Percentiles rank a stretch among this genome's conserved stretches.
Evolutionary conservation across 2,329 filamentous ascomycete species (phyloP).

Genomic region (Escovopsis sp.): DNA sequence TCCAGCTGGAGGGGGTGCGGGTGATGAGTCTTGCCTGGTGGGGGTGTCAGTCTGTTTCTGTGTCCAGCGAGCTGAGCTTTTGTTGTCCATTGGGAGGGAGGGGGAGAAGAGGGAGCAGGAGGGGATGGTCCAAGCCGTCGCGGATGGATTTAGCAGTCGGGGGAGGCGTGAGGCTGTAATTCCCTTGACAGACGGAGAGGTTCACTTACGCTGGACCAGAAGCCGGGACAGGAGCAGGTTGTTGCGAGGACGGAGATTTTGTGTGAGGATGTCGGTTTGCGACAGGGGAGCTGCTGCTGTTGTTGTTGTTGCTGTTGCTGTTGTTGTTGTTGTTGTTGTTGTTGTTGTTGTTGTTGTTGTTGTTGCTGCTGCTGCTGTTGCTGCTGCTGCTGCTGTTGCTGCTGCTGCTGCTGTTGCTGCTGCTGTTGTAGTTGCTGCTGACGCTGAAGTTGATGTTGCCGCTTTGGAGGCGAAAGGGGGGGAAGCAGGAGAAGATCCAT

Average conservation of each 20-base stretch:
- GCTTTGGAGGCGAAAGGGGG: too few relatives aligned
- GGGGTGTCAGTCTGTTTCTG: too few relatives aligned
- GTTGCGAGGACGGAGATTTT: slow-evolving; percentile 1
- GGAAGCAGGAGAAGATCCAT: too few relatives aligned
- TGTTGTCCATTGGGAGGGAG: too few relatives aligned
- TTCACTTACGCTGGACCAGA: neutral
- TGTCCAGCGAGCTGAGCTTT: too few relatives aligned
- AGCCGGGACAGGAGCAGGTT: slow-evolving; percentile 4
- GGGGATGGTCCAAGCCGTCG: slow-evolving; percentile 1
- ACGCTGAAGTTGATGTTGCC: neutral
- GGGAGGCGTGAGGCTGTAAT: too few relatives aligned
- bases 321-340: too few relatives aligned
- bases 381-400: neutral
- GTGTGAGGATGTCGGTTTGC: neutral
- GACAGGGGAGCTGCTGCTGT: too few relatives aligned
- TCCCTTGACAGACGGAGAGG: too few relatives aligned
- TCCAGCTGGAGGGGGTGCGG: slow-evolving; percentile 3
- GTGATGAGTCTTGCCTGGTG: slow-evolving; percentile 4
- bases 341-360: too few relatives aligned
- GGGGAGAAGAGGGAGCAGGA: neutral
- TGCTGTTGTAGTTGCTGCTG: too few relatives aligned
- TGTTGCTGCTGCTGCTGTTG: neutral
- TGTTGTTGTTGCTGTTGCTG: too few relatives aligned
- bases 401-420: neutral
- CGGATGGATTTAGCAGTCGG: slow-evolving; percentile 4